A percentile compares a stretch with the other conserved stretches of the same genome.
Evolutionary conservation across 331 rosid genomes (phyloP).

Genomic region (Rhamnella rubrinervis): DNA sequence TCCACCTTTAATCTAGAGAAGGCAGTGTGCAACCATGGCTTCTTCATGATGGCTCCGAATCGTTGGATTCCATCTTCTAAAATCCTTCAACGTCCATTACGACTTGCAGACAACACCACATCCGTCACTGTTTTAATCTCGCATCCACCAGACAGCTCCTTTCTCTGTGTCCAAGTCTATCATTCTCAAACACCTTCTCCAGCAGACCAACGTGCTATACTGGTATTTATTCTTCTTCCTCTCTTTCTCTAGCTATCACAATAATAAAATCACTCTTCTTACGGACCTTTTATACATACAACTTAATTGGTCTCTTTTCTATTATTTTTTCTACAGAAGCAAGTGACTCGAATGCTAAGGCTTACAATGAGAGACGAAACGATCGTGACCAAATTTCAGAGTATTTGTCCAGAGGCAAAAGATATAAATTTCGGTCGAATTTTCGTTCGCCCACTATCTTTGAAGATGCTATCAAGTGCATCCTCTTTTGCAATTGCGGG

Average conservation of each 20-base stretch:
- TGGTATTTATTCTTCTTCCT: not conserved
- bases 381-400: constrained; percentile 20
- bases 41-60: constrained; percentile 58
- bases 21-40: constrained; percentile 44
- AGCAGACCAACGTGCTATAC: constrained; percentile 1
- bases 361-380: constrained; percentile 24
- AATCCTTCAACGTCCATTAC: constrained; percentile 35
- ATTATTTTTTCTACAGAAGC: not conserved
- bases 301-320: too few relatives aligned
- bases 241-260: not conserved
- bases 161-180: constrained; percentile 22
- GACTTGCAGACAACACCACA: constrained; percentile 19
- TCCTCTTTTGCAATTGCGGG: constrained; percentile 36
- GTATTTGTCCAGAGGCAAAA: constrained; percentile 18
- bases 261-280: too few relatives aligned
- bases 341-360: constrained; percentile 41
- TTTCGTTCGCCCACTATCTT: constrained; percentile 42
- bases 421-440: constrained; percentile 28
- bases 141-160: not conserved
- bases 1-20: constrained; percentile 36
- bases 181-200: not conserved
- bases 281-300: too few relatives aligned
- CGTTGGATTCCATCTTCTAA: constrained; percentile 36
- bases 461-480: constrained; percentile 40
- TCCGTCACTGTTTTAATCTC: constrained; percentile 30